A percentile compares a stretch with the other conserved stretches of the same genome.
Conservation (phyloP, 2,329 filamentous ascomycete genomes). For the Sordariomycetes sp. region DNA sequence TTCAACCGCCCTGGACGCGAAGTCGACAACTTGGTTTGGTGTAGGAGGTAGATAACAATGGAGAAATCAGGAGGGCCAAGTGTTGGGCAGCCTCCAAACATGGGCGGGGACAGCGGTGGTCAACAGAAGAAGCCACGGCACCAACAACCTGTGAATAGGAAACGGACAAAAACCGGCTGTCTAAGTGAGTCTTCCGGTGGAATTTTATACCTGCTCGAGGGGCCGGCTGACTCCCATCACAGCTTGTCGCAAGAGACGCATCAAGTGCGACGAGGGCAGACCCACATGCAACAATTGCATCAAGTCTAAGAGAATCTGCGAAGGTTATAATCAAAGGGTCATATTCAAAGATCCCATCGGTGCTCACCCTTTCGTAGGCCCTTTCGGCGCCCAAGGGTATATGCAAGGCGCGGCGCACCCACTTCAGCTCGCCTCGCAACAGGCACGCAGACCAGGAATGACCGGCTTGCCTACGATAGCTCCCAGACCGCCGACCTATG, state of each 20-base stretch:
- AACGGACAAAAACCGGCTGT: conserved; percentile 86
- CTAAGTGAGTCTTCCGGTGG: conserved; percentile 58
- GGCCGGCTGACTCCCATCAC: conserved; percentile 7
- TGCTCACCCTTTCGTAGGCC: conserved; percentile 31
- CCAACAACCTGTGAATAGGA: conserved; percentile 30
- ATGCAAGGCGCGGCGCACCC: conserved; percentile 24
- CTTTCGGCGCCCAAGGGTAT: conserved; percentile 31
- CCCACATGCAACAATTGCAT: conserved; percentile 77
- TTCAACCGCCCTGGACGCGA: no score
- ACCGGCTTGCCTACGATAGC: conserved; percentile 33
- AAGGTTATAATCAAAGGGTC: conserved; percentile 75
- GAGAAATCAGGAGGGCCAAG: no score
- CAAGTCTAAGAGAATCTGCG: conserved; percentile 76
- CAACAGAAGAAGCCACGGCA: conserved; percentile 33
- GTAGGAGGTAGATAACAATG: no score
- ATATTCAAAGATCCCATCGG: conserved; percentile 67
- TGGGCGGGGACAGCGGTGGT: neutral
- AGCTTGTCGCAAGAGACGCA: conserved; percentile 89
- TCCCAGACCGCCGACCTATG: conserved; percentile 35
- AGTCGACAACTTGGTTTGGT: no score
- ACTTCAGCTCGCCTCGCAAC: conserved; percentile 16
- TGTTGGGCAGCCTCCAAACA: neutral
- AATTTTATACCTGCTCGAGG: conserved; percentile 4
- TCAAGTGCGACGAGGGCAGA: conserved; percentile 91
- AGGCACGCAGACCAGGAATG: conserved; percentile 27